Evolutionary conservation across 2,329 filamentous ascomycete genomes (phyloP).

Genomic region (Polychaeton citri): DNA sequence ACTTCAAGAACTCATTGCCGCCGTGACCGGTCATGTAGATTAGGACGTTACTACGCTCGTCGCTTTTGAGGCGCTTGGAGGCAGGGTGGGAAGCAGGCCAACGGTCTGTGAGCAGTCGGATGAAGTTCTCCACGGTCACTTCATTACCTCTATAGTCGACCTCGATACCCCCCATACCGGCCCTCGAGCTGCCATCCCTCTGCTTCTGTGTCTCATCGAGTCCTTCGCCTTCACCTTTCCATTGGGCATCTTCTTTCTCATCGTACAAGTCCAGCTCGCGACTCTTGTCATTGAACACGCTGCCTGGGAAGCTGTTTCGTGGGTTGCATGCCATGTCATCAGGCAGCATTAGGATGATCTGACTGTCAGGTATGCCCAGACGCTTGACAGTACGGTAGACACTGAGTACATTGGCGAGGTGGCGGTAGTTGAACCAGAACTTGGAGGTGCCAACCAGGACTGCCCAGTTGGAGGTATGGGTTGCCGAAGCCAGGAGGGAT

Average conservation of each 20-base stretch:
- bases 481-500: conserved; percentile 36
- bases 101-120: conserved; percentile 83
- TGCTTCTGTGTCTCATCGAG: neutral
- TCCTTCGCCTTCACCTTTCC: conserved; percentile 6
- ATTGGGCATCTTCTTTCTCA: conserved; percentile 34
- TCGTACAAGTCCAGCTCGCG: conserved; percentile 92
- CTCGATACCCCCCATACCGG: conserved; percentile 50
- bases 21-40: conserved; percentile 99
- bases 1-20: conserved; percentile 95
- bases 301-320: conserved; percentile 92
- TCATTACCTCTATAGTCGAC: conserved; percentile 97
- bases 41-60: conserved; percentile 90
- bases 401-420: conserved; percentile 93
- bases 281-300: conserved; percentile 96
- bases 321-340: conserved; percentile 99
- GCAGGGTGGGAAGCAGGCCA: conserved; percentile 89
- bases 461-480: conserved; percentile 98
- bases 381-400: conserved; percentile 97
- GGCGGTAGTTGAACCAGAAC: conserved; percentile 99
- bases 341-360: conserved; percentile 99
- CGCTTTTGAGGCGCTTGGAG: conserved; percentile 85
- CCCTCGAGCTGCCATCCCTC: neutral
- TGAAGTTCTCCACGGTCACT: conserved; percentile 98
- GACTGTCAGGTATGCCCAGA: conserved; percentile 90
- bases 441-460: conserved; percentile 96